phyloP scores from a whole-genome alignment of 2,329 filamentous ascomycete genomes.

The Pyrenochaeta sp. region DNA sequence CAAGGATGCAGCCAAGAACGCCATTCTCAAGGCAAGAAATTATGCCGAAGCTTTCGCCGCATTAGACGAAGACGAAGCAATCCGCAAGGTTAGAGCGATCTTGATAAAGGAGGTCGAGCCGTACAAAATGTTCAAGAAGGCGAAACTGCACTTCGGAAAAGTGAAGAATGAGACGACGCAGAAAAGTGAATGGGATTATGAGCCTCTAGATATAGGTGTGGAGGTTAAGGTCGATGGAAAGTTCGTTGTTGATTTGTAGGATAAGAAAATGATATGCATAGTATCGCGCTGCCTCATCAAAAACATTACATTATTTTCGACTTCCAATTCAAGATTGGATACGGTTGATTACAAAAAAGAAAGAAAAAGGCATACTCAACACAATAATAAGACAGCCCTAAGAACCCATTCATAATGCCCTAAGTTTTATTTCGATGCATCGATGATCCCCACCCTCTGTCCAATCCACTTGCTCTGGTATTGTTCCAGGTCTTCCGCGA shows the following conservation, averaged over 20 bases:
- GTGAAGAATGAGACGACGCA: neutral
- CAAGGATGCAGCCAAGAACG: slow-evolving; percentile 13
- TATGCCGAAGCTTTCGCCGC: slow-evolving; percentile 17
- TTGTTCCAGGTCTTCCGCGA: slow-evolving; percentile 49
- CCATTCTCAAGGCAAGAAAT: slow-evolving; percentile 10
- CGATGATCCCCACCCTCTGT: slow-evolving; percentile 47
- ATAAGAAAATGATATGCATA: too few relatives aligned
- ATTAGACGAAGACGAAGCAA: slow-evolving; percentile 5
- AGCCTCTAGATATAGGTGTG: slow-evolving; percentile 17
- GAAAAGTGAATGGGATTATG: slow-evolving; percentile 9
- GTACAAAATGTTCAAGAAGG: slow-evolving; percentile 13
- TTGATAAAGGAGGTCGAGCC: slow-evolving; percentile 6
- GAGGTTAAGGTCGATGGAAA: slow-evolving; percentile 11
- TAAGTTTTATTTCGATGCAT: slow-evolving; percentile 23
- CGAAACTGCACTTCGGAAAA: slow-evolving; percentile 17
- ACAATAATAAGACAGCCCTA: too few relatives aligned
- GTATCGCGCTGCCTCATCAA: too few relatives aligned
- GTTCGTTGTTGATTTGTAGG: slow-evolving; percentile 11
- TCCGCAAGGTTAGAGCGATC: slow-evolving; percentile 10
- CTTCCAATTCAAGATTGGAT: too few relatives aligned
- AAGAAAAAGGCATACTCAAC: too few relatives aligned
- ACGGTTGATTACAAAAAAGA: too few relatives aligned
- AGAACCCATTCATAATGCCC: too few relatives aligned
- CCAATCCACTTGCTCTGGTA: slow-evolving; percentile 42
- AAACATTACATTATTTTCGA: too few relatives aligned